These are phyloP conservation scores for Neurospora sp. DNA, from an alignment of 2,329 filamentous ascomycete genomes.

Conservation along the genomic window DNA sequence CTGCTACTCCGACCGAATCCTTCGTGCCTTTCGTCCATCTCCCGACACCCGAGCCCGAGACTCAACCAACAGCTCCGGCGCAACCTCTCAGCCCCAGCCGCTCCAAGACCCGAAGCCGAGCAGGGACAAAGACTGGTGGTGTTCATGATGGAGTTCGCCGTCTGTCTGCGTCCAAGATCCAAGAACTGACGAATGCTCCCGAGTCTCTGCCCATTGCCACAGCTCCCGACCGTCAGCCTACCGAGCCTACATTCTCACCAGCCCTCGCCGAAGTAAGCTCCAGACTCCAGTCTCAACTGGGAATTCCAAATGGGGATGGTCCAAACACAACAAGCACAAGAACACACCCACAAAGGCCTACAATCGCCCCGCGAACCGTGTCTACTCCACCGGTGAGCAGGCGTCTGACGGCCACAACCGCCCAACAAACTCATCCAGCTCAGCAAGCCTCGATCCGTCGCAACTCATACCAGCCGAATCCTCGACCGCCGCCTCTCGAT, in stretches of 20 bases:
- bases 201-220: slow-evolving; percentile 48
- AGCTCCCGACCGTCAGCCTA: slow-evolving; percentile 26
- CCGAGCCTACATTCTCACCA: slow-evolving; percentile 28
- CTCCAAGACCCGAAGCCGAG: slow-evolving; percentile 16
- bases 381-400: slow-evolving; percentile 43
- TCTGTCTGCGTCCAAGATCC: slow-evolving; percentile 48
- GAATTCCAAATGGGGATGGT: slow-evolving; percentile 18
- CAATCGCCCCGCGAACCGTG: slow-evolving; percentile 27
- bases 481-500: slow-evolving; percentile 34
- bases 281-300: slow-evolving; percentile 25
- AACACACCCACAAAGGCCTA: slow-evolving; percentile 23
- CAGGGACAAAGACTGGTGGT: slow-evolving; percentile 23
- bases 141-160: slow-evolving; percentile 36
- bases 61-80: background rate
- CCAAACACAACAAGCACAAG: slow-evolving; percentile 18
- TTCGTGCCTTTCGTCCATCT: background rate
- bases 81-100: background rate
- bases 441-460: slow-evolving; percentile 30
- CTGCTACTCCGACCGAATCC: background rate
- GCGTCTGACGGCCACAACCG: slow-evolving; percentile 11
- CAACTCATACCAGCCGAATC: slow-evolving; percentile 38
- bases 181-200: slow-evolving; percentile 44
- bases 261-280: slow-evolving; percentile 24
- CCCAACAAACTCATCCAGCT: slow-evolving; percentile 20
- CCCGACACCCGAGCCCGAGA: background rate